Evolutionary conservation across 768 basidiomycete species (phyloP).

Genomic region (Pluteus cervinus): DNA sequence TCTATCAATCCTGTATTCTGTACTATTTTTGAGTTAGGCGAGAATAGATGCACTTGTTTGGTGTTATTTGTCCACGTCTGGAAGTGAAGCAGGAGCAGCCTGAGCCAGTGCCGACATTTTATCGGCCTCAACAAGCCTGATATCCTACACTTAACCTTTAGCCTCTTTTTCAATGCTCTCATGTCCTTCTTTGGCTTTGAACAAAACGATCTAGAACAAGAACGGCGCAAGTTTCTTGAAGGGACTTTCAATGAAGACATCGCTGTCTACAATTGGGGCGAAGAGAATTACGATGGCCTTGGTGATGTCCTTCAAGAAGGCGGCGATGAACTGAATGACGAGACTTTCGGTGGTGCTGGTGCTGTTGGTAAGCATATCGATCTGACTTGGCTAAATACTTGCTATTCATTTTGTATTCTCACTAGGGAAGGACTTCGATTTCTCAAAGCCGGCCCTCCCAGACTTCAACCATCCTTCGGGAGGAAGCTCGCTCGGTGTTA

Average conservation of each 20-base stretch:
- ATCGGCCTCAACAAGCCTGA: no score
- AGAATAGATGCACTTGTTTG: no score
- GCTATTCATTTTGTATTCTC: conserved; percentile 10
- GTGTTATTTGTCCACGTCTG: no score
- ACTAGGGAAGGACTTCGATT: conserved; percentile 90
- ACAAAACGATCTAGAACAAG: conserved; percentile 54
- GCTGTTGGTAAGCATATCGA: conserved; percentile 56
- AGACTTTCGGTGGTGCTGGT: conserved; percentile 81
- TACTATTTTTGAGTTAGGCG: no score
- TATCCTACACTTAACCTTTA: conserved; percentile 13
- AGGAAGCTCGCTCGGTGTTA: conserved; percentile 13
- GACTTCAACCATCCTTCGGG: conserved; percentile 20
- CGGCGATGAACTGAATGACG: conserved; percentile 91
- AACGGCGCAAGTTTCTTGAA: conserved; percentile 51
- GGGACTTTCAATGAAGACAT: conserved; percentile 65
- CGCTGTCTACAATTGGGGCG: conserved; percentile 90
- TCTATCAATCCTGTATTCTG: no score
- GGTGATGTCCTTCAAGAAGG: conserved; percentile 85
- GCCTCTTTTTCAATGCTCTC: conserved; percentile 24
- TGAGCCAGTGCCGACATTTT: no score
- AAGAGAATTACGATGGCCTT: conserved; percentile 84
- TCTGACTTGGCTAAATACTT: not conserved
- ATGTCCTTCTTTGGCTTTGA: conserved; percentile 88
- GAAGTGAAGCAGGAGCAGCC: no score
- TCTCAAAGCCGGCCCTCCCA: conserved; percentile 42